Evolutionary conservation across 1,139 yeast genomes (phyloP).

Genomic region (Scheffersomyces stambukii): DNA sequence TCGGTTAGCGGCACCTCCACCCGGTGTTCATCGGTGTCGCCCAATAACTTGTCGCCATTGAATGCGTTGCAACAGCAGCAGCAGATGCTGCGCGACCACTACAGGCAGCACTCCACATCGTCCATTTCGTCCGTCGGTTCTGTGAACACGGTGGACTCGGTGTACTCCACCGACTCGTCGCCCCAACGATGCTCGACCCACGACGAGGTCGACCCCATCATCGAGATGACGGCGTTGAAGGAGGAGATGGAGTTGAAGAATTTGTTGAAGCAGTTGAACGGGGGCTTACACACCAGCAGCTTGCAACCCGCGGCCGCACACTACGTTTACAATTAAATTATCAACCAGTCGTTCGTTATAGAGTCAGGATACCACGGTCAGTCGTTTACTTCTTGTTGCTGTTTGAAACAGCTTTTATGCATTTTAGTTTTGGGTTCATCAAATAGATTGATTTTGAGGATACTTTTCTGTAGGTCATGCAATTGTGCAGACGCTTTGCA

Average conservation of each 20-base stretch:
- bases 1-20: too few species aligned
- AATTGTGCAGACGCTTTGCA: too few species aligned
- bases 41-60: constrained; percentile 3
- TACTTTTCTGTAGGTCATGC: too few species aligned
- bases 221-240: constrained; percentile 38
- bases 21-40: neutral
- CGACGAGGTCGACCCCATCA: constrained; percentile 31
- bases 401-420: too few species aligned
- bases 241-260: constrained; percentile 39
- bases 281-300: too few species aligned
- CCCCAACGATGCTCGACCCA: constrained; percentile 10
- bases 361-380: too few species aligned
- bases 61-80: constrained; percentile 5
- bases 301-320: too few species aligned
- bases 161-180: constrained; percentile 1
- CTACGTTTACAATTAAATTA: too few species aligned
- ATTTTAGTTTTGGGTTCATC: too few species aligned
- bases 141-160: constrained; percentile 4
- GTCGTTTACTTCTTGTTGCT: too few species aligned
- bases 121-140: constrained; percentile 22
- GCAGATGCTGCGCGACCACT: constrained; percentile 14
- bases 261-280: constrained; percentile 24
- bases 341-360: too few species aligned
- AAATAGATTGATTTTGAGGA: too few species aligned
- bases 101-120: constrained; percentile 26